A percentile compares a stretch with the other conserved stretches of the same genome.
These are phyloP conservation scores for Entomophthora muscae DNA, from an alignment of 371 early-diverging fungal genomes.

Conservation along the genomic window DNA sequence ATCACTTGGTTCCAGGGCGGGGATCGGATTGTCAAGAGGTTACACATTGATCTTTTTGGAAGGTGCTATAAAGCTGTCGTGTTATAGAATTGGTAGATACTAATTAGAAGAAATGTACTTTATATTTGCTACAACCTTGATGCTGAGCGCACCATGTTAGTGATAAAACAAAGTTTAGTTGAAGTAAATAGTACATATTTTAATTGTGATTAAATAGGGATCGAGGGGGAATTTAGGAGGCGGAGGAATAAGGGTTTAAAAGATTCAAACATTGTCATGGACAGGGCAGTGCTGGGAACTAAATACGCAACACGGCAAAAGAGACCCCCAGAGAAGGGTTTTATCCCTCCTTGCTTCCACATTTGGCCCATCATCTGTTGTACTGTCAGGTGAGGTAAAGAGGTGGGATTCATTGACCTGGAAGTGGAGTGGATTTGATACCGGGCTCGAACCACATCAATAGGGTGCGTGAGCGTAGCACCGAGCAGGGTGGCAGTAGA, in stretches of 20 bases:
- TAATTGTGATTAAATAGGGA: not conserved
- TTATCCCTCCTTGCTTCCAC: not conserved
- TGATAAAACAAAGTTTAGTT: too few relatives aligned
- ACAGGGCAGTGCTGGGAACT: conserved; percentile 1
- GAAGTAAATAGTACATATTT: not conserved
- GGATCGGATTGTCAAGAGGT: too few relatives aligned
- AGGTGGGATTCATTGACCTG: not conserved
- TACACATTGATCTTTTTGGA: too few relatives aligned
- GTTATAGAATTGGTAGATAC: too few relatives aligned
- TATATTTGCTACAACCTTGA: too few relatives aligned
- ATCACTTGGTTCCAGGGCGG: too few relatives aligned
- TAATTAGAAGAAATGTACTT: too few relatives aligned
- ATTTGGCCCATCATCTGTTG: not conserved
- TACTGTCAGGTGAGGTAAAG: not conserved
- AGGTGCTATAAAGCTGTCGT: too few relatives aligned
- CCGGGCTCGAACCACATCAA: conserved; percentile 4
- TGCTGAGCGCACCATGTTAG: too few relatives aligned
- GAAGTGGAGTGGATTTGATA: not conserved
- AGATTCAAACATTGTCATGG: conserved; percentile 6
- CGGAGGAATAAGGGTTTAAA: conserved; percentile 1
- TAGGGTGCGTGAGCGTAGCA: not conserved
- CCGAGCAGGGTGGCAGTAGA: not conserved
- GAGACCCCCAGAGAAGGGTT: not conserved
- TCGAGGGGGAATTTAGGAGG: not conserved
- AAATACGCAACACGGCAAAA: not conserved